Base-by-base conservation (phyloP, 73 alveolate genomes). In the Symbiodinium natans region DNA sequence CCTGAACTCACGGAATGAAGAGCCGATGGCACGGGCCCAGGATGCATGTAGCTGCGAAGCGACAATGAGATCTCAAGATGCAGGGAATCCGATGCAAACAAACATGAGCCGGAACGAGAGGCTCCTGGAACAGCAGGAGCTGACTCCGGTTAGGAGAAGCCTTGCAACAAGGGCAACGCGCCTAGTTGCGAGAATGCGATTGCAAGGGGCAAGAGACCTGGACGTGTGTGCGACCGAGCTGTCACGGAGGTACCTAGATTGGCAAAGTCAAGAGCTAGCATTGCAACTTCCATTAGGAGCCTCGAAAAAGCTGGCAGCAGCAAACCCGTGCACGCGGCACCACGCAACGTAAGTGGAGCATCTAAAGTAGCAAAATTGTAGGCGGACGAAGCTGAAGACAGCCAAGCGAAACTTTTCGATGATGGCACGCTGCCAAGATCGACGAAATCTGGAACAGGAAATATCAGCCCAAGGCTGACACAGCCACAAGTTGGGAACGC, bases 71-170 rank as follows among this genome's bases (percentile, higher is more conserved):
- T 23, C 10, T 48, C 93, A 36, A 85, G 82, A 29, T 46, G 82
- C 39, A 85, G 93, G 56, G 59, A 48, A 82, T 85, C 93, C 82
- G 59, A 85, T 56, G 93, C 93, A n/a, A 85, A 48, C 39, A 31
- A 33, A 33, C 82, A 25, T 2, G 82, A 25, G 54, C 82, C 93
- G 52, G 36, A 19, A 13, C 93, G 93, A 23, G 93, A 85, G 52
- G 54, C 42, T 19, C 82, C 93, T 19, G 36, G 25, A 27, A 85
- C 93, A 21, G 23, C n/a, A 6, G 33, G 34, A 1, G 39, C 52
- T 9, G 36, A 48, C 25, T 48, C 93, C 33, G 34, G 23, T 8
- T 36, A 42, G 29, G 52, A 85, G 36, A 34, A 19, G 54, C 93
- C 93, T 85, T 17, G 52, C 11, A 38, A 36, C 82, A 48, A 85